Percentiles rank a stretch among this genome's conserved stretches.
These are phyloP conservation scores for Hondaea fermentalgiana DNA, from an alignment of 108 stramenopile genomes.

Conservation along the genomic window DNA sequence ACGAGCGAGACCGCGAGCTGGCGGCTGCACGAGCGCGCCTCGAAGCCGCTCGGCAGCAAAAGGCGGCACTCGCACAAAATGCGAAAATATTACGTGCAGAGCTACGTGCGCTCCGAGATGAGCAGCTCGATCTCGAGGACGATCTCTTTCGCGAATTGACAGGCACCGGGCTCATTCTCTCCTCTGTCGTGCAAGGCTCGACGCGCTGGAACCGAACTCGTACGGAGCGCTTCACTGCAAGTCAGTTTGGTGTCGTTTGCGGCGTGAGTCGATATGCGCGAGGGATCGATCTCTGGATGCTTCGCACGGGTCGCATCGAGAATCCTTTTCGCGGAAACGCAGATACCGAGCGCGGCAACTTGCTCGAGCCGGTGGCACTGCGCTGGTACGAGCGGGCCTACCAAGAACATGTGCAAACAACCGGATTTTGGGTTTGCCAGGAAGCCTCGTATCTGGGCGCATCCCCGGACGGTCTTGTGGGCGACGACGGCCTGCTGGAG, in stretches of 20 bases:
- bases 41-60: too few species aligned
- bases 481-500: slow-evolving; percentile 10
- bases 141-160: not conserved
- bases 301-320: not conserved
- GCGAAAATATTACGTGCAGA: too few species aligned
- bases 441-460: not conserved
- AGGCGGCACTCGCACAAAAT: too few species aligned
- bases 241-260: not conserved
- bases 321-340: not conserved
- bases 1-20: too few species aligned
- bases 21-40: too few species aligned
- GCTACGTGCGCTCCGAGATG: too few species aligned
- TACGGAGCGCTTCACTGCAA: not conserved
- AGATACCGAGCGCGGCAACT: not conserved
- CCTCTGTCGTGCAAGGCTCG: not conserved
- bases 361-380: not conserved
- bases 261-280: not conserved
- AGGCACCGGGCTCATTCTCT: not conserved
- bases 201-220: not conserved
- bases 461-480: not conserved
- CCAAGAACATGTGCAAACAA: not conserved
- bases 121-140: not conserved
- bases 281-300: not conserved
- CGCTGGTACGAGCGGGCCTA: not conserved
- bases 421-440: not conserved